These are phyloP conservation scores for Acanthamoeba lenticulata DNA, from an alignment of 208 protist genomes.

Conservation along the genomic window DNA sequence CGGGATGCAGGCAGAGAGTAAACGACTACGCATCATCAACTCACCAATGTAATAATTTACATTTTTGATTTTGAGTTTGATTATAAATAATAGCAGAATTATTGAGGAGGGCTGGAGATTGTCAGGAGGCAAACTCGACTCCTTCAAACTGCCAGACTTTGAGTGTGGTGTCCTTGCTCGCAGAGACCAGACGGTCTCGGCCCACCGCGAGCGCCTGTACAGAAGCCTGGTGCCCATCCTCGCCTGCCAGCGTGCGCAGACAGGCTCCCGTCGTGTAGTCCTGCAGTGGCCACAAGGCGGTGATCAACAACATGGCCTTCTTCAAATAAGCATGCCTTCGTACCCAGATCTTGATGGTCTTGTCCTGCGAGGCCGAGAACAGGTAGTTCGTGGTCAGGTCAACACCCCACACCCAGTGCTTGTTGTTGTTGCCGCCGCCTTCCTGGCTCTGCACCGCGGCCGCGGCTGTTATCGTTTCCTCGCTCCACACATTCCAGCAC, in stretches of 20 bases:
- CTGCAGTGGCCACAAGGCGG: not conserved
- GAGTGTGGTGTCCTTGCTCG: slow-evolving; percentile 47
- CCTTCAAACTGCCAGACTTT: slow-evolving; percentile 40
- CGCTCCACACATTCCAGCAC: slow-evolving; percentile 40
- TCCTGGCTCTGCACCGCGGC: not conserved
- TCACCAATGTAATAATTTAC: too few relatives aligned
- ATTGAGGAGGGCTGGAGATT: not conserved
- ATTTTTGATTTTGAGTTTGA: too few relatives aligned
- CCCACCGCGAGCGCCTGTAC: not conserved
- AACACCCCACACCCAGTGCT: slow-evolving; percentile 45
- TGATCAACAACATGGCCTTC: not conserved
- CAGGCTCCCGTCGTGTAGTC: slow-evolving; percentile 19
- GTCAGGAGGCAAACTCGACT: too few relatives aligned
- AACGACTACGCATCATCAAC: too few relatives aligned
- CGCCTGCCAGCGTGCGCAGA: not conserved
- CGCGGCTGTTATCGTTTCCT: not conserved
- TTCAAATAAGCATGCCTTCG: not conserved
- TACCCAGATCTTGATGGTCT: slow-evolving; percentile 66
- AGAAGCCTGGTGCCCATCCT: not conserved
- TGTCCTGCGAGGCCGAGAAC: slow-evolving; percentile 56
- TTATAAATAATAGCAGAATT: too few relatives aligned
- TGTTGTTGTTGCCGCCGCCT: not conserved
- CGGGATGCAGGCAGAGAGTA: too few relatives aligned
- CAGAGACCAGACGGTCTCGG: not conserved
- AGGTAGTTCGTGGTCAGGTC: not conserved